Conservation (phyloP, 2,329 filamentous ascomycete genomes). For the Penicillium sp. region DNA sequence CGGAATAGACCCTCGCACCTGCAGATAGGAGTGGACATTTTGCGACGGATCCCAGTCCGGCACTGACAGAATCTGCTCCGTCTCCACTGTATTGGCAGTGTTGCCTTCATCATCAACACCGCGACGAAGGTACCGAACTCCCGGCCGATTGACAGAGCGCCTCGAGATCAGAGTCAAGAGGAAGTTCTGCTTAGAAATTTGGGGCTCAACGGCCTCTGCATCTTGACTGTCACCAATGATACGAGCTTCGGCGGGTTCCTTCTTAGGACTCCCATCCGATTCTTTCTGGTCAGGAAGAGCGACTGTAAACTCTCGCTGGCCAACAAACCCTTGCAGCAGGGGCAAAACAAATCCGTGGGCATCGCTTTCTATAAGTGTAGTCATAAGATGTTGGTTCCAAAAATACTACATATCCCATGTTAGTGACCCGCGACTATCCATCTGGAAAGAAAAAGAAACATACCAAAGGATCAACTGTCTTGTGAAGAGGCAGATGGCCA, state of each 20-base stretch:
- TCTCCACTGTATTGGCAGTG: constrained; percentile 88
- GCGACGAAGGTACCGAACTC: constrained; percentile 82
- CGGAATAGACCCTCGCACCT: constrained; percentile 86
- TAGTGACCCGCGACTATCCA: constrained; percentile 2
- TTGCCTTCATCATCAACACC: constrained; percentile 88
- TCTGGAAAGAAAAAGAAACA: background rate
- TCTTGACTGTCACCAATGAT: constrained; percentile 46
- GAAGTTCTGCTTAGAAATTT: constrained; percentile 50
- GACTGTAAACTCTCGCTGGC: constrained; percentile 76
- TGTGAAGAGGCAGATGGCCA: constrained; percentile 62
- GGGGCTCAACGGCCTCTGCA: constrained; percentile 25
- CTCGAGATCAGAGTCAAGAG: constrained; percentile 90
- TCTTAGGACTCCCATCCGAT: constrained; percentile 7
- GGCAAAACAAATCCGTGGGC: constrained; percentile 72
- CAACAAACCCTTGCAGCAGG: constrained; percentile 90
- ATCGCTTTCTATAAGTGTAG: constrained; percentile 71
- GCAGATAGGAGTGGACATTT: constrained; percentile 78
- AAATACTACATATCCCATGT: constrained; percentile 62
- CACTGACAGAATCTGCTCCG: constrained; percentile 84
- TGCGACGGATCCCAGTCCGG: constrained; percentile 60
- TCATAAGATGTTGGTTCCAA: constrained; percentile 79
- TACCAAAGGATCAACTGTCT: constrained; percentile 67
- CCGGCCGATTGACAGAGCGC: constrained; percentile 79
- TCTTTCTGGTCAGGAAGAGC: constrained; percentile 43
- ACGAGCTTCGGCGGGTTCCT: constrained; percentile 25